Evolutionary conservation across 495 filamentous ascomycete species (phyloP).

Genomic region (Penicilliopsis zonata): DNA sequence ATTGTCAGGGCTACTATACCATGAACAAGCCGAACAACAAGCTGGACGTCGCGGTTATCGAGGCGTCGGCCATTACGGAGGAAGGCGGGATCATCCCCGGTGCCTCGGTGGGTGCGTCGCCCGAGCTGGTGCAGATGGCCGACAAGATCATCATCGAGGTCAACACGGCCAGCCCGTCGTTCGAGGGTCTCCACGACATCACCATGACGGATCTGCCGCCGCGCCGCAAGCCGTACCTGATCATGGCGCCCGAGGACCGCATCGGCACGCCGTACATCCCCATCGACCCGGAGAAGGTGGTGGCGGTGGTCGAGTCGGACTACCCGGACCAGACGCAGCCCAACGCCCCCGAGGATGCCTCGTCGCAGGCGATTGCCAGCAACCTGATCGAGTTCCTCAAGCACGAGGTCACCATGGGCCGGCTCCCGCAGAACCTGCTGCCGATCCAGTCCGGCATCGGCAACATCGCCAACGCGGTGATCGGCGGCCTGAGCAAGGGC

Average conservation of each 20-base stretch:
- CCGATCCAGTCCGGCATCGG: slow-evolving; percentile 86
- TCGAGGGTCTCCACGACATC: slow-evolving; percentile 88
- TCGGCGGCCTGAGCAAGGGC: slow-evolving; percentile 67
- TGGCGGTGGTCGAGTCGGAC: slow-evolving; percentile 75
- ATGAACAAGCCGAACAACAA: slow-evolving; percentile 60
- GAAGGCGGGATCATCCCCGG: slow-evolving; percentile 85
- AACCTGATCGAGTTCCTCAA: slow-evolving; percentile 82
- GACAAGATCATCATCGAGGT: slow-evolving; percentile 93
- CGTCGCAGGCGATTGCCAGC: slow-evolving; percentile 57
- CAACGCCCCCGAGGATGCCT: slow-evolving; percentile 66
- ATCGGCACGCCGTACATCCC: slow-evolving; percentile 78
- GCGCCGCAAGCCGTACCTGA: slow-evolving; percentile 69
- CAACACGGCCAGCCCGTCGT: slow-evolving; percentile 75
- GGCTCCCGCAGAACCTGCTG: slow-evolving; percentile 65
- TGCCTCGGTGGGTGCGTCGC: slow-evolving; percentile 74
- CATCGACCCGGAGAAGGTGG: slow-evolving; percentile 79
- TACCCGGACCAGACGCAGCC: slow-evolving; percentile 72
- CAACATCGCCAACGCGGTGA: slow-evolving; percentile 89
- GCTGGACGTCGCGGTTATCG: slow-evolving; percentile 75
- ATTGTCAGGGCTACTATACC: slow-evolving; percentile 61
- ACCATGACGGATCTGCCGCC: slow-evolving; percentile 77
- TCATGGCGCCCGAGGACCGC: slow-evolving; percentile 68
- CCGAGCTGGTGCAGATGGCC: slow-evolving; percentile 79
- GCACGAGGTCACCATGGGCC: slow-evolving; percentile 66
- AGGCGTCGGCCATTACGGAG: slow-evolving; percentile 84